phyloP scores from a whole-genome alignment of 2,329 filamentous ascomycete genomes.

The Ilyonectria mors-panacis region DNA sequence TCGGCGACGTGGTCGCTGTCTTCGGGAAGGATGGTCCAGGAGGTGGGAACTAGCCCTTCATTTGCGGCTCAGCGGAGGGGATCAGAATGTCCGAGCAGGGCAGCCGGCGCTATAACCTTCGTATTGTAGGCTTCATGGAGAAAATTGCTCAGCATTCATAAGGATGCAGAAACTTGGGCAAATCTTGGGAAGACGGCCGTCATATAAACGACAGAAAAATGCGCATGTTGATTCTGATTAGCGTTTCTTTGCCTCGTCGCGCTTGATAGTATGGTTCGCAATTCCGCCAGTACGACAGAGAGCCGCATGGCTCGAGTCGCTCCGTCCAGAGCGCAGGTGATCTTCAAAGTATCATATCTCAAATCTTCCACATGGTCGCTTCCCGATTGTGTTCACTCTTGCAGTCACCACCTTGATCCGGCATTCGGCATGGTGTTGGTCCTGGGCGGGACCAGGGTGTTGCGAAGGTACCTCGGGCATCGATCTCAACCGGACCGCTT shows the following conservation, averaged over 20 bases:
- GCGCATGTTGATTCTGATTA: conserved; percentile 18
- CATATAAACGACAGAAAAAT: conserved; percentile 16
- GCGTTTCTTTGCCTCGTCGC: conserved; percentile 19
- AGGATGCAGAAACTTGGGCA: not conserved
- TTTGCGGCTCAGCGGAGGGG: conserved; percentile 10
- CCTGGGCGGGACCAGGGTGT: not conserved
- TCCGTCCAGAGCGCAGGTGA: conserved; percentile 14
- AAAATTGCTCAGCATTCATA: conserved; percentile 1
- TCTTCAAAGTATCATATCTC: conserved; percentile 22
- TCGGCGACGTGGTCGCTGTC: conserved; percentile 8
- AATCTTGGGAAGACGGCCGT: not conserved
- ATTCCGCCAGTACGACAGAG: not conserved
- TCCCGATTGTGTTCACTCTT: conserved; percentile 13
- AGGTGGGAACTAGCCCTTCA: conserved; percentile 1
- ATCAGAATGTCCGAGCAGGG: conserved; percentile 5
- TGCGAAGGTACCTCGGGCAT: not conserved
- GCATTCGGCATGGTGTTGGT: not conserved
- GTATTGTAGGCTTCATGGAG: not conserved
- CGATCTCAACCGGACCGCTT: conserved; percentile 43
- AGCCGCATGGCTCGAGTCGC: conserved; percentile 6
- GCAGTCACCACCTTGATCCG: conserved; percentile 4
- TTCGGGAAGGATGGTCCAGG: conserved; percentile 5
- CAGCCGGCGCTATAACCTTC: not conserved
- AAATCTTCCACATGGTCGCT: conserved; percentile 10
- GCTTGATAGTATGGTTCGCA: conserved; percentile 18